Evolutionary conservation across 768 basidiomycete genomes (phyloP), one percentile per base, ranked within the genome.

Genomic region (Podaxis sp.): DNA sequence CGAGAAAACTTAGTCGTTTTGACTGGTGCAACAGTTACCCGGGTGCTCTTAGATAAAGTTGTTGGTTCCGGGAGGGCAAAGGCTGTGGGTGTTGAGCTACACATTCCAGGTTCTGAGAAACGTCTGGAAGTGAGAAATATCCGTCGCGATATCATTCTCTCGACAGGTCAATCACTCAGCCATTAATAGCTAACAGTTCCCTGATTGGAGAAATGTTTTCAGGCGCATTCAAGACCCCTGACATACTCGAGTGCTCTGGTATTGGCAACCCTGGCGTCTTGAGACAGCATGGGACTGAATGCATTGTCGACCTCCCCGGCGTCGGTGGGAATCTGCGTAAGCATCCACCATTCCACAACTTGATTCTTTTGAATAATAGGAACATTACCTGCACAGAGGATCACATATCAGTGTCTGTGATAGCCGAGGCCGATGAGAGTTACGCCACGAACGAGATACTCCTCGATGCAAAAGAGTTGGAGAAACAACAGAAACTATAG

Each of bases 61-160:
- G 36, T 14, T 37, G 28, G 58, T 27, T 25, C 50, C 18, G 38
- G 42, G 28, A 32, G 44, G 36, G 50, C 36, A 37, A 50, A 25
- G 37, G 55, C 51, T 10, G 55, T 64, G 11, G 44, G 59, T 28
- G 50, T 51, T 16, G 59, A 59, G 32, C 11, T 46, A 23, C 28
- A 50, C 16, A 27, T 35, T 23, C 28, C 38, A 21, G 38, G 35
- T 21, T 21, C 25, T 10, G 10, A 46, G 9, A 23, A n/a, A 18
- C 23, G n/a, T 11, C 10, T 25, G 9, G 27, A 48, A 52, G 28
- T 62, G 1, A 42, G 35, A 23, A 57, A 50, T 16, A 32, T 57
- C n/a, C 47, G 48, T n/a, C 56, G 23, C 6, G 83, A 86, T 58
- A 79, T 84, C 47, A 81, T 85, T 60, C 55, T 85, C 4, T 78